Evolutionary conservation across 305 asterid species (phyloP).

Genomic region (Solanum chacoense): DNA sequence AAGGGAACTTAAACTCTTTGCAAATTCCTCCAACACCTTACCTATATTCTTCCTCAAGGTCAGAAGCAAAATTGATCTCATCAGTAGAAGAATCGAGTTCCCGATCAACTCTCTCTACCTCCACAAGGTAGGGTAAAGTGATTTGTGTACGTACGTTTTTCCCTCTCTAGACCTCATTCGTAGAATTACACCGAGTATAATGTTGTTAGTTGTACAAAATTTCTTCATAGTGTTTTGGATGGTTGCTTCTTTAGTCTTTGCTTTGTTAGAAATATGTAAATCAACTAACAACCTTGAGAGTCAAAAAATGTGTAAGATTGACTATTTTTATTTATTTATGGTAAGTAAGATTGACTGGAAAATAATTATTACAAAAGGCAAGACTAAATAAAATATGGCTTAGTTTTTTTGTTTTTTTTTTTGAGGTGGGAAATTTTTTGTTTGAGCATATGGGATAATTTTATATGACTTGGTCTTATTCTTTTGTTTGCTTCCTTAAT

Average conservation of each 20-base stretch:
- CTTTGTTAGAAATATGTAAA: neutral
- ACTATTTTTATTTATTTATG: too few relatives aligned
- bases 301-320: neutral
- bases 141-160: neutral
- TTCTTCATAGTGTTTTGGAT: neutral
- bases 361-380: neutral
- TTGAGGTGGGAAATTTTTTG: neutral
- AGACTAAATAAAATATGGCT: neutral
- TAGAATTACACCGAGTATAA: neutral
- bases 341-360: neutral
- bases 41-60: neutral
- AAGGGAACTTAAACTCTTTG: neutral
- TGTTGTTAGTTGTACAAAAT: neutral
- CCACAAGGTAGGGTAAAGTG: neutral
- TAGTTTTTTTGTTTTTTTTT: too few relatives aligned
- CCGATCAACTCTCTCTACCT: neutral
- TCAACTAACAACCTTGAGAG: neutral
- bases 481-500: too few relatives aligned
- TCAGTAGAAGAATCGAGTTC: neutral
- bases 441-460: too few relatives aligned
- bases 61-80: neutral
- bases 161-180: neutral
- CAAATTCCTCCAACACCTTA: conserved; percentile 2
- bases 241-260: neutral
- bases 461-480: too few relatives aligned